Conservation (phyloP, 257 asterid species). For the Euphrasia confusa region DNA sequence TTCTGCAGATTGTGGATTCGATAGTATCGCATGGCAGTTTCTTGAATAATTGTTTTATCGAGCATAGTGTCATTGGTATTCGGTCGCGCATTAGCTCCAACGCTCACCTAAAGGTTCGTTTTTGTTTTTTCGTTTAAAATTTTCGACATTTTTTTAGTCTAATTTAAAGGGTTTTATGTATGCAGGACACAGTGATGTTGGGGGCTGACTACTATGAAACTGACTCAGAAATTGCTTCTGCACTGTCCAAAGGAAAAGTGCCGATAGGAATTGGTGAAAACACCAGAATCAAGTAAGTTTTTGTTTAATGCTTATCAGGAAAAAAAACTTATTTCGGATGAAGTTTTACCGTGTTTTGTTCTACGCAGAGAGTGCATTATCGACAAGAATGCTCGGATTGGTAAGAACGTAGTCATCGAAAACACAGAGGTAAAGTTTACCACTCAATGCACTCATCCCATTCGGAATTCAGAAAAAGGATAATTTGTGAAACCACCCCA, state of each 20-base stretch:
- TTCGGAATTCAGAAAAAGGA: neutral
- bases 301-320: slow-evolving; percentile 15
- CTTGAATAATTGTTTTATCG: slow-evolving; percentile 67
- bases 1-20: slow-evolving; percentile 80
- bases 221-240: slow-evolving; percentile 59
- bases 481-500: neutral
- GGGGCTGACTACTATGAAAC: slow-evolving; percentile 96
- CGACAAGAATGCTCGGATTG: slow-evolving; percentile 92
- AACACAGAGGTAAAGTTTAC: slow-evolving; percentile 71
- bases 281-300: slow-evolving; percentile 67
- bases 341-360: slow-evolving; percentile 17
- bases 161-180: neutral
- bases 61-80: slow-evolving; percentile 88
- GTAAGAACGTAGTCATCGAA: slow-evolving; percentile 74
- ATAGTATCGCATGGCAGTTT: slow-evolving; percentile 89
- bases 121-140: neutral
- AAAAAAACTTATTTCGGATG: neutral
- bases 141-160: neutral
- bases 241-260: slow-evolving; percentile 75
- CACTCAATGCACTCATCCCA: neutral
- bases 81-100: slow-evolving; percentile 85
- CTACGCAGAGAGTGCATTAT: slow-evolving; percentile 76
- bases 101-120: slow-evolving; percentile 63
- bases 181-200: slow-evolving; percentile 92
- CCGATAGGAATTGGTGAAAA: slow-evolving; percentile 94